Evolutionary conservation across 2,329 filamentous ascomycete genomes (phyloP).

Genomic region (Conoideocrella luteorostrata): DNA sequence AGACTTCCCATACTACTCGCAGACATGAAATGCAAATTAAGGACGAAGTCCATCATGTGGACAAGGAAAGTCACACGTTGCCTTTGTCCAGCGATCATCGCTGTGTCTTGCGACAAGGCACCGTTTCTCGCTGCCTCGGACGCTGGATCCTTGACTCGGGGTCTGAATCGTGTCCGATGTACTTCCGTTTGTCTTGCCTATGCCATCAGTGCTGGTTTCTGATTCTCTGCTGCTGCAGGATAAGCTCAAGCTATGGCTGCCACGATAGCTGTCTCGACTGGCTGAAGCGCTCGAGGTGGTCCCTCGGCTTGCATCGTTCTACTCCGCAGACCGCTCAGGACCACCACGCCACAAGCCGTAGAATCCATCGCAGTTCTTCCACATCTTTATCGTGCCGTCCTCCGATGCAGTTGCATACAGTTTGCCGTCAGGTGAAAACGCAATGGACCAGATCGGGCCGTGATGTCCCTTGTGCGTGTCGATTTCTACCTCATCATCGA

Average conservation of each 20-base stretch:
- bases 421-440: conserved; percentile 92
- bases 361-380: conserved; percentile 62
- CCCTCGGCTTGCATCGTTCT: conserved; percentile 21
- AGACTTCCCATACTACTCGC: neutral
- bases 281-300: conserved; percentile 6
- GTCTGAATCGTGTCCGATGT: neutral
- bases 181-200: neutral
- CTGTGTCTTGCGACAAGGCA: no score
- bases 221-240: conserved; percentile 12
- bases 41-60: neutral
- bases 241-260: conserved; percentile 11
- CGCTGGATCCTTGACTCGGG: neutral
- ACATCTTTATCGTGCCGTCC: conserved; percentile 94
- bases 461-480: conserved; percentile 97
- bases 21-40: neutral
- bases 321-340: conserved; percentile 30
- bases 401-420: conserved; percentile 95
- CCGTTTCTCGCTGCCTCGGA: conserved; percentile 5
- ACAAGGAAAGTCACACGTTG: neutral
- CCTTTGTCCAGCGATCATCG: neutral
- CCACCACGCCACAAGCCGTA: conserved; percentile 58
- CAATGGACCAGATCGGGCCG: conserved; percentile 92
- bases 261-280: conserved; percentile 7
- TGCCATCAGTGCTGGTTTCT: conserved; percentile 5
- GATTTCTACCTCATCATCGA: conserved; percentile 75